Percentiles rank a stretch among this genome's conserved stretches.
These are phyloP conservation scores for Truncatella angustata DNA, from an alignment of 2,329 filamentous ascomycete genomes.

Conservation along the genomic window DNA sequence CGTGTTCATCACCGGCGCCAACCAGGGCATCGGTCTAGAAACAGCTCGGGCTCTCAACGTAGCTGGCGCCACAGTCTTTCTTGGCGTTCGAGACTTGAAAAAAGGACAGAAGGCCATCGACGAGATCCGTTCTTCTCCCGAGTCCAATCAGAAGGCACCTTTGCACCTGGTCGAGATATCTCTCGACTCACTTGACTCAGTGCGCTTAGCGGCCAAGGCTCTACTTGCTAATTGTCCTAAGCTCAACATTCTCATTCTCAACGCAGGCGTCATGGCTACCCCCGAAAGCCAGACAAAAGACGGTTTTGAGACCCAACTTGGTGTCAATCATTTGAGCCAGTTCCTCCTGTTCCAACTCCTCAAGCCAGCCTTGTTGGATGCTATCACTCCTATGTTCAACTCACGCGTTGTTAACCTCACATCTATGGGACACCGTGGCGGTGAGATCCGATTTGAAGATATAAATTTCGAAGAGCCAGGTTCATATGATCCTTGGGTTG, in stretches of 20 bases:
- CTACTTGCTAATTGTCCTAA: slow-evolving; percentile 11
- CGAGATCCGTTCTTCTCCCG: slow-evolving; percentile 12
- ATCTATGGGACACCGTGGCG: slow-evolving; percentile 36
- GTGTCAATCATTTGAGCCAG: slow-evolving; percentile 15
- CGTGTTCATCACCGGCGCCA: slow-evolving; percentile 15
- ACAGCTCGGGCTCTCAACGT: slow-evolving; percentile 11
- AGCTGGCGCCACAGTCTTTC: slow-evolving; percentile 16
- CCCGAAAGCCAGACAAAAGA: slow-evolving; percentile 13
- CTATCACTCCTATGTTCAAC: slow-evolving; percentile 25
- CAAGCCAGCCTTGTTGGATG: slow-evolving; percentile 11
- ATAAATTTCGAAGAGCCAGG: slow-evolving; percentile 31
- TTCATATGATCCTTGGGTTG: slow-evolving; percentile 31
- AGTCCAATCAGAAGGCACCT: not conserved
- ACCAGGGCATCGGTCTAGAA: slow-evolving; percentile 14
- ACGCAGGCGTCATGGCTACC: slow-evolving; percentile 11
- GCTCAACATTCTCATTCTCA: slow-evolving; percentile 17
- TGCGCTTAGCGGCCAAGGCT: slow-evolving; percentile 12
- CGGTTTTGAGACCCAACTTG: slow-evolving; percentile 17
- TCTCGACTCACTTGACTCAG: slow-evolving; percentile 13
- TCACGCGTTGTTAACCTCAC: slow-evolving; percentile 44
- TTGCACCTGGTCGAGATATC: slow-evolving; percentile 12
- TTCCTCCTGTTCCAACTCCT: slow-evolving; percentile 18
- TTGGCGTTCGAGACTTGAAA: slow-evolving; percentile 13
- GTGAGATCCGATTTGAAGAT: slow-evolving; percentile 33
- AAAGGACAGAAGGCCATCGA: slow-evolving; percentile 14